Conservation (phyloP, 768 basidiomycete species). For the Naematelia encephala region DNA sequence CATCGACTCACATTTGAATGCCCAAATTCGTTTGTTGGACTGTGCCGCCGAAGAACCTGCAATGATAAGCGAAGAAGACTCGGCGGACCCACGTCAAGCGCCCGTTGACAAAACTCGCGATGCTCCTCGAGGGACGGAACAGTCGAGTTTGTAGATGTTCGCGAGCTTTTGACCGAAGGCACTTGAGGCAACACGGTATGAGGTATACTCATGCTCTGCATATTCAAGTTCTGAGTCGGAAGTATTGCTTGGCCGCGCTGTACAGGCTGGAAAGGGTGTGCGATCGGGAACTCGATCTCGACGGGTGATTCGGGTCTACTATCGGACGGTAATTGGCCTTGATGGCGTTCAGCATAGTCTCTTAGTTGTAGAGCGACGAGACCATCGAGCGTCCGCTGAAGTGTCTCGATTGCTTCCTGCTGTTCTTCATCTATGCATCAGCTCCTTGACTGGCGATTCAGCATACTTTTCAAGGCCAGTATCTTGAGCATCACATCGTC, state of each 20-base stretch:
- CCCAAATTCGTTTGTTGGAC: slow-evolving; percentile 17
- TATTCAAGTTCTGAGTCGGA: too few species aligned
- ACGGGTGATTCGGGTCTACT: neutral
- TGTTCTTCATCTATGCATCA: slow-evolving; percentile 57
- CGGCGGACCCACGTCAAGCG: slow-evolving; percentile 25
- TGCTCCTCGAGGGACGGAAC: slow-evolving; percentile 4
- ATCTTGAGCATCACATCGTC: slow-evolving; percentile 65
- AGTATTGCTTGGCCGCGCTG: too few species aligned
- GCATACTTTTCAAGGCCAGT: slow-evolving; percentile 56
- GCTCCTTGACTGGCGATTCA: neutral
- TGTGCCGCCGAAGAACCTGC: slow-evolving; percentile 30
- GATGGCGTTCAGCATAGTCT: slow-evolving; percentile 30
- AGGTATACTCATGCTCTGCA: neutral
- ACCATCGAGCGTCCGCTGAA: slow-evolving; percentile 62
- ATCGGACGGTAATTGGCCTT: slow-evolving; percentile 7
- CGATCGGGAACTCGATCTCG: neutral
- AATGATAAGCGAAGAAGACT: neutral
- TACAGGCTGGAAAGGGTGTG: neutral
- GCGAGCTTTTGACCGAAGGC: slow-evolving; percentile 9
- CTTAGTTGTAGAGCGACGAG: slow-evolving; percentile 33
- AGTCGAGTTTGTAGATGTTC: slow-evolving; percentile 10
- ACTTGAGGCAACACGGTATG: slow-evolving; percentile 4
- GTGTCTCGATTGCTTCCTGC: slow-evolving; percentile 75
- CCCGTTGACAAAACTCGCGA: slow-evolving; percentile 31
- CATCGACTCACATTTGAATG: slow-evolving; percentile 56